Conservation (phyloP, 2,329 filamentous ascomycete species). For the Ophiostoma sp. region DNA sequence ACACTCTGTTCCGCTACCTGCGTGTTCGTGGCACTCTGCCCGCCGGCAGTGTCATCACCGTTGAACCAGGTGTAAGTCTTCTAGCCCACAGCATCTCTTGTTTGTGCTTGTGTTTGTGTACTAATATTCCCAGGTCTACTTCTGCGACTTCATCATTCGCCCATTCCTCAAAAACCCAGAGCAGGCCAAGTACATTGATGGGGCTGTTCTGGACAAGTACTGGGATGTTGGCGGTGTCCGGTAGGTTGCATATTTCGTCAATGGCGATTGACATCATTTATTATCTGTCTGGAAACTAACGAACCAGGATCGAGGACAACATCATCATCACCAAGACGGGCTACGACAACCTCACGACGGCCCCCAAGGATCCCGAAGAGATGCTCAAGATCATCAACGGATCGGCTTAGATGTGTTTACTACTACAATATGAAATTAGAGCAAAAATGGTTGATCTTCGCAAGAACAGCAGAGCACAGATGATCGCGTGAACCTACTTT, state of each 20-base stretch:
- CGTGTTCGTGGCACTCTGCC: slow-evolving; percentile 71
- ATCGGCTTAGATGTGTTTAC: neutral
- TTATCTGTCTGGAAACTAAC: neutral
- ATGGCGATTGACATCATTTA: neutral
- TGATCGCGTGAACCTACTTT: neutral
- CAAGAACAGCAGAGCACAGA: neutral
- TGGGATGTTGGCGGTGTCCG: slow-evolving; percentile 76
- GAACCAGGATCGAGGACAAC: slow-evolving; percentile 53
- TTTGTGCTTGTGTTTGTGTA: neutral
- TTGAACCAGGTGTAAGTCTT: slow-evolving; percentile 75
- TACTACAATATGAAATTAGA: neutral
- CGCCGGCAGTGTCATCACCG: slow-evolving; percentile 78
- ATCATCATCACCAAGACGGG: slow-evolving; percentile 58
- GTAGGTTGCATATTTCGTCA: slow-evolving; percentile 37
- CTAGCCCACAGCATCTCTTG: neutral
- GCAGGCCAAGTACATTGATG: slow-evolving; percentile 72
- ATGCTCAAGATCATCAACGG: slow-evolving; percentile 50
- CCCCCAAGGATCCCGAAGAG: slow-evolving; percentile 55
- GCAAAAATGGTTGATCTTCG: neutral
- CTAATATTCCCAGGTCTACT: slow-evolving; percentile 61
- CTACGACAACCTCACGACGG: slow-evolving; percentile 60
- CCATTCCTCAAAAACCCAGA: slow-evolving; percentile 69
- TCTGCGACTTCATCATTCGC: slow-evolving; percentile 81
- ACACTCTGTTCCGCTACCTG: slow-evolving; percentile 82
- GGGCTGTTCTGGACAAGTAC: slow-evolving; percentile 66